These are phyloP conservation scores for Skeletonema costatum DNA, from an alignment of 108 stramenopile genomes.

Conservation along the genomic window DNA sequence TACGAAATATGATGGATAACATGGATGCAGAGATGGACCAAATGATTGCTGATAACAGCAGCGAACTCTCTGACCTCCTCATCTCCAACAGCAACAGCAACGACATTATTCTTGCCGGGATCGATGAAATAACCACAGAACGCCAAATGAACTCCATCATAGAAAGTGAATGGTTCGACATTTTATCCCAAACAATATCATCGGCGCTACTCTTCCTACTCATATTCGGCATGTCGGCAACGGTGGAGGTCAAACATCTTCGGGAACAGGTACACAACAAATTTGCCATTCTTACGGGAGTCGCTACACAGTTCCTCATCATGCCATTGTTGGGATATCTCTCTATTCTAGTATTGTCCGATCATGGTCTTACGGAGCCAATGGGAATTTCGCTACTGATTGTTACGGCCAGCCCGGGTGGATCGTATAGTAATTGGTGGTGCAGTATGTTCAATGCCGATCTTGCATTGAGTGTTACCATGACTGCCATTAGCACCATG, in stretches of 20 bases:
- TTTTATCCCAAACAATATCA: conserved; percentile 42
- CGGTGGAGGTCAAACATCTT: conserved; percentile 61
- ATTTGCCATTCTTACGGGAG: conserved; percentile 54
- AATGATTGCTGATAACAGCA: neutral
- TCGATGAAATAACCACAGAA: neutral
- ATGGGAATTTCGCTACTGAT: conserved; percentile 80
- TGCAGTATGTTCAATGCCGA: conserved; percentile 90
- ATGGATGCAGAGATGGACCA: neutral
- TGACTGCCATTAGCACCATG: conserved; percentile 89
- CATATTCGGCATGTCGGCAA: conserved; percentile 79
- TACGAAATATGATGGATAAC: neutral
- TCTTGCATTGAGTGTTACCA: conserved; percentile 84
- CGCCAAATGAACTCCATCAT: neutral
- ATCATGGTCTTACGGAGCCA: conserved; percentile 39
- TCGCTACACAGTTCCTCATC: conserved; percentile 67
- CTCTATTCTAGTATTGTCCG: conserved; percentile 52
- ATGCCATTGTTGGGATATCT: conserved; percentile 85
- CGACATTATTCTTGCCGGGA: neutral
- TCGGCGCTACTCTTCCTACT: conserved; percentile 66
- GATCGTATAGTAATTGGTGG: conserved; percentile 91
- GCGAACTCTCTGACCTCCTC: neutral
- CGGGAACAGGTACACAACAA: conserved; percentile 58
- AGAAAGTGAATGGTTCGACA: conserved; percentile 13
- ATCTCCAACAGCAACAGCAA: neutral
- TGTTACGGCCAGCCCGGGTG: conserved; percentile 85